phyloP scores from a whole-genome alignment of 1,284 basidiomycete species.

The Rhodofomes roseus region DNA sequence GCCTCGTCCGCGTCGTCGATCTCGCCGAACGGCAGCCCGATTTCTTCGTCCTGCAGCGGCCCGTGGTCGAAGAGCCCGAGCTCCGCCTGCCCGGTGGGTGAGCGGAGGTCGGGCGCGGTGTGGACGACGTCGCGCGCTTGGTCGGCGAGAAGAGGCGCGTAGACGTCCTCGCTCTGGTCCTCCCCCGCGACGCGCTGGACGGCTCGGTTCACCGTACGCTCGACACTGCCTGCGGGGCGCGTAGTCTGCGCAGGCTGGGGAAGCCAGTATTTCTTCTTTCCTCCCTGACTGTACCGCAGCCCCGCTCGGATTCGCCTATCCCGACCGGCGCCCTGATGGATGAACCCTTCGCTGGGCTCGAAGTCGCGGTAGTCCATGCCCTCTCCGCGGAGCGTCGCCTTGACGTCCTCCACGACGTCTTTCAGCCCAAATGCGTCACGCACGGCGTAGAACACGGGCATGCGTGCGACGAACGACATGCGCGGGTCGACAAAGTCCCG shows the following conservation, averaged over 20 bases:
- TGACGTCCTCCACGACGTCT: slow-evolving; percentile 87
- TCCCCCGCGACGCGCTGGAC: slow-evolving; percentile 41
- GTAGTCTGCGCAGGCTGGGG: slow-evolving; percentile 58
- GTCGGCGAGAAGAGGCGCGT: slow-evolving; percentile 70
- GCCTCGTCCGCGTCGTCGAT: slow-evolving; percentile 63
- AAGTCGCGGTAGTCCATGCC: slow-evolving; percentile 95
- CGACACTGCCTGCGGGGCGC: slow-evolving; percentile 35
- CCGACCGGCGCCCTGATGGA: slow-evolving; percentile 84
- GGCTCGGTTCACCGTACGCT: slow-evolving; percentile 39
- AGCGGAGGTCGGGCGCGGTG: slow-evolving; percentile 50
- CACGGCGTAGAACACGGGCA: slow-evolving; percentile 85
- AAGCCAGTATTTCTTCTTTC: slow-evolving; percentile 88
- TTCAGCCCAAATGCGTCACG: slow-evolving; percentile 83
- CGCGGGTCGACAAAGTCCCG: slow-evolving; percentile 78
- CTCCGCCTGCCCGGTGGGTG: slow-evolving; percentile 31
- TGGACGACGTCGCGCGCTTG: slow-evolving; percentile 71
- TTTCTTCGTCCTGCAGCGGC: slow-evolving; percentile 48
- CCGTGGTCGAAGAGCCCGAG: slow-evolving; percentile 25
- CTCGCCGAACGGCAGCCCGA: slow-evolving; percentile 61
- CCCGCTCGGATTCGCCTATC: slow-evolving; percentile 86
- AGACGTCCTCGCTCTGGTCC: slow-evolving; percentile 58
- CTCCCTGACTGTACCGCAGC: slow-evolving; percentile 86
- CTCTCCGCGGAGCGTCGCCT: slow-evolving; percentile 80
- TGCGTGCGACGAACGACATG: slow-evolving; percentile 74
- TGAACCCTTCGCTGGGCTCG: slow-evolving; percentile 90